A percentile compares a stretch with the other conserved stretches of the same genome.
phyloP scores from a whole-genome alignment of 257 asterid genomes.

The Anisodus tanguticus region DNA sequence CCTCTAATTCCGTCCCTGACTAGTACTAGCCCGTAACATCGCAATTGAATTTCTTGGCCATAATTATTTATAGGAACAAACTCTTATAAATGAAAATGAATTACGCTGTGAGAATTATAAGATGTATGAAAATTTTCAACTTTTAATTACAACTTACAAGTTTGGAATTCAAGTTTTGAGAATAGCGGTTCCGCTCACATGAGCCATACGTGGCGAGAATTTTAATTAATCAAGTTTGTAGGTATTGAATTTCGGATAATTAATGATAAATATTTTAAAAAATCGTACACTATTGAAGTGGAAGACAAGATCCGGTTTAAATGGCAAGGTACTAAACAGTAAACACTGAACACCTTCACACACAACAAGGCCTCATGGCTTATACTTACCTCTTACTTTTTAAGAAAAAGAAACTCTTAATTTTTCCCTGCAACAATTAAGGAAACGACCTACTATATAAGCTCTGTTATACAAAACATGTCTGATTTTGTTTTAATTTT shows the following conservation, averaged over 20 bases:
- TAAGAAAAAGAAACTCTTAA: not conserved
- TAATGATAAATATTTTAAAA: not conserved
- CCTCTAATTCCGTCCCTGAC: too few relatives aligned
- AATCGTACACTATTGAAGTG: not conserved
- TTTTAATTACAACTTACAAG: too few relatives aligned
- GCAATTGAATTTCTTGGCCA: not conserved
- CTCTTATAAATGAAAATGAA: not conserved
- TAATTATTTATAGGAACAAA: not conserved
- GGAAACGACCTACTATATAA: too few relatives aligned
- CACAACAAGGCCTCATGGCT: not conserved
- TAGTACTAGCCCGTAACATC: not conserved
- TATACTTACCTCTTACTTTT: not conserved
- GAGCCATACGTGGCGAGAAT: too few relatives aligned
- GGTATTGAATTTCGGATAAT: too few relatives aligned
- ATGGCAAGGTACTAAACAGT: slow-evolving; percentile 34
- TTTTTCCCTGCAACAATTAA: too few relatives aligned
- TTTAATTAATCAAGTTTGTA: too few relatives aligned
- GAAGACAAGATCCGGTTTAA: slow-evolving; percentile 48
- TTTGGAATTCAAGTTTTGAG: not conserved
- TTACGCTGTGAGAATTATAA: too few relatives aligned
- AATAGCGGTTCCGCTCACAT: not conserved
- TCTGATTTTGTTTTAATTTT: not conserved
- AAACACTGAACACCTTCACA: not conserved
- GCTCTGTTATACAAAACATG: not conserved
- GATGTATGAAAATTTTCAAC: too few relatives aligned